A percentile compares a stretch with the other conserved stretches of the same genome.
These are phyloP conservation scores for Pythium sp. DNA, from an alignment of 352 stramenopile genomes.

Conservation along the genomic window DNA sequence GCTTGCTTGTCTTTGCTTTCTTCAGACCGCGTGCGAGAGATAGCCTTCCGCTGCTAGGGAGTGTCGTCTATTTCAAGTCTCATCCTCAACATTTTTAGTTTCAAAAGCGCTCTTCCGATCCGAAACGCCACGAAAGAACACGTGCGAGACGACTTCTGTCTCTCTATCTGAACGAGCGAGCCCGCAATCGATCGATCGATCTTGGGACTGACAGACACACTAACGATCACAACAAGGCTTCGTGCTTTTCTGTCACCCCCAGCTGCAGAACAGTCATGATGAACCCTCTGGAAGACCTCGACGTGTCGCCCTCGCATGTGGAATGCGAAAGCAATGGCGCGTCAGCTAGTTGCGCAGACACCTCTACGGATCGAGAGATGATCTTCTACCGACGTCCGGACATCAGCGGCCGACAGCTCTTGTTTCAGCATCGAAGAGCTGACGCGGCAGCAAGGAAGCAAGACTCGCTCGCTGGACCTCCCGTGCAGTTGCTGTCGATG, in stretches of 20 bases:
- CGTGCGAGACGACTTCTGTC: neutral
- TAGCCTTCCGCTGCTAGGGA: neutral
- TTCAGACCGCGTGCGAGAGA: neutral
- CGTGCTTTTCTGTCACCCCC: neutral
- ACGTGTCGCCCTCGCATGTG: slow-evolving; percentile 16
- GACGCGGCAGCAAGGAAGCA: slow-evolving; percentile 1
- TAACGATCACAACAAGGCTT: neutral
- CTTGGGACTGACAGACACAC: neutral
- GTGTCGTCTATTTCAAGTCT: neutral
- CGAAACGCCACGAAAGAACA: slow-evolving; percentile 5
- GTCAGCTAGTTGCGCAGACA: neutral
- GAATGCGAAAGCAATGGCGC: neutral
- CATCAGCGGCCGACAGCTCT: slow-evolving; percentile 33
- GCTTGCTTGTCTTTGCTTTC: neutral
- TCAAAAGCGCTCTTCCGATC: neutral
- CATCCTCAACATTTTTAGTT: neutral
- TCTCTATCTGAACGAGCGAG: neutral
- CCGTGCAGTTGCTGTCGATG: slow-evolving; percentile 49
- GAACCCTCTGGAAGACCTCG: slow-evolving; percentile 28
- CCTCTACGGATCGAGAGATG: slow-evolving; percentile 28
- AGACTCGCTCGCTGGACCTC: slow-evolving; percentile 8
- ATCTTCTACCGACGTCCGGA: slow-evolving; percentile 47
- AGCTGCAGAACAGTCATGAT: slow-evolving; percentile 27
- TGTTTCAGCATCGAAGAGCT: slow-evolving; percentile 10
- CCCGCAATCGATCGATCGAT: neutral